phyloP scores from a whole-genome alignment of 2,329 filamentous ascomycete species.

The Tricladium varicosporioides region DNA sequence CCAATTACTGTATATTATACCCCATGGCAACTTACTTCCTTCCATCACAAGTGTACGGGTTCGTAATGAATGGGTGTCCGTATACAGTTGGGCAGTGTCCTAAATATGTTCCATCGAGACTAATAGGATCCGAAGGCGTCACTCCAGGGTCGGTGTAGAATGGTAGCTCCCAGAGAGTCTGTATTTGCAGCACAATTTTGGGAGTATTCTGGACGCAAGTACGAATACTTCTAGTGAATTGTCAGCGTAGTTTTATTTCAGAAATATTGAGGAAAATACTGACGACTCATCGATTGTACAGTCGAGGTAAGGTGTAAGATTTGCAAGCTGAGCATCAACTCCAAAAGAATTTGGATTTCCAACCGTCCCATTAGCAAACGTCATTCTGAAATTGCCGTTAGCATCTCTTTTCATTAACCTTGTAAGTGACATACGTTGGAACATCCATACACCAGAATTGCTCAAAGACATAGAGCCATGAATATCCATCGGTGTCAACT shows the following conservation, averaged over 20 bases:
- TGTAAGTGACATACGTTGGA: not conserved
- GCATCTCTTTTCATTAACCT: not conserved
- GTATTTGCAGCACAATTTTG: not conserved
- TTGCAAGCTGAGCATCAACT: not conserved
- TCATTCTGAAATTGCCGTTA: not conserved
- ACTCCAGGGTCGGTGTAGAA: not conserved
- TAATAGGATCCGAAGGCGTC: not conserved
- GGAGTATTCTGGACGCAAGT: not conserved
- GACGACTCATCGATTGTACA: not conserved
- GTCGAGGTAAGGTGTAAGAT: not conserved
- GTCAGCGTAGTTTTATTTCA: not conserved
- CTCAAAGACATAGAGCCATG: not conserved
- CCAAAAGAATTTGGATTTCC: not conserved
- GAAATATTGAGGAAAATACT: not conserved
- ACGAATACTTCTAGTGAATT: not conserved
- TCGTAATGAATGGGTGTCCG: not conserved
- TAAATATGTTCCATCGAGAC: not conserved
- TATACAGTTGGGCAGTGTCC: not conserved
- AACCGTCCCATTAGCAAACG: not conserved
- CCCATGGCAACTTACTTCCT: not conserved
- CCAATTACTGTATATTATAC: too few species aligned
- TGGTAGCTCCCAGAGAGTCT: not conserved
- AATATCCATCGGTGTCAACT: not conserved
- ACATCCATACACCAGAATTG: not conserved
- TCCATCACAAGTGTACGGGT: not conserved